These are phyloP conservation scores for Acanthochlamys bracteata DNA, from an alignment of 106 monocot species.

Conservation along the genomic window DNA sequence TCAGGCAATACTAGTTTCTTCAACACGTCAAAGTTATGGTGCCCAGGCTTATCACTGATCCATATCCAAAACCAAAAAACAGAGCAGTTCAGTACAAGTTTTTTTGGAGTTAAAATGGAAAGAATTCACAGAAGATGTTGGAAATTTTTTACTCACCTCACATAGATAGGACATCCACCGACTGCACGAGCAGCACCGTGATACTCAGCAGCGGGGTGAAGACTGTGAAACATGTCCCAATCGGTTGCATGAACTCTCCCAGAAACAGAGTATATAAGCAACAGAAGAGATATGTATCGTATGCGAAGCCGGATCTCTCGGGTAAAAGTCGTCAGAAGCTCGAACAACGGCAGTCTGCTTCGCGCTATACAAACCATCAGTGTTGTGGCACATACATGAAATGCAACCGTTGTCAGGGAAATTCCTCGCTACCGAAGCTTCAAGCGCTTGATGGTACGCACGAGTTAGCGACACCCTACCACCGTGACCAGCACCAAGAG, in stretches of 20 bases:
- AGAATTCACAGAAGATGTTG: not conserved
- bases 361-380: conserved; percentile 58
- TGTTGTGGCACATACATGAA: conserved; percentile 78
- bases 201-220: conserved; percentile 82
- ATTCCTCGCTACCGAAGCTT: conserved; percentile 38
- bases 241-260: conserved; percentile 91
- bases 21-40: conserved; percentile 72
- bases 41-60: conserved; percentile 68
- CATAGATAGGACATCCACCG: conserved; percentile 70
- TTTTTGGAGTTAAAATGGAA: not conserved
- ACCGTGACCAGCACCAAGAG: conserved; percentile 58
- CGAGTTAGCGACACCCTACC: conserved; percentile 46
- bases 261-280: conserved; percentile 70
- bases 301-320: conserved; percentile 71
- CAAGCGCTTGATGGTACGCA: conserved; percentile 51
- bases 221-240: conserved; percentile 92
- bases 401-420: conserved; percentile 71
- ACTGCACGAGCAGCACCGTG: conserved; percentile 78
- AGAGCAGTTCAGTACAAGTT: not conserved
- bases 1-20: conserved; percentile 81
- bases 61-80: not conserved
- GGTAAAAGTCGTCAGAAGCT: conserved; percentile 80
- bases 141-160: conserved; percentile 14
- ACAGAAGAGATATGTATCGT: conserved; percentile 78
- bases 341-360: conserved; percentile 62